A percentile compares a stretch with the other conserved stretches of the same genome.
Evolutionary conservation across 164 flowering plant species (phyloP).

Genomic region (Platanus orientalis): DNA sequence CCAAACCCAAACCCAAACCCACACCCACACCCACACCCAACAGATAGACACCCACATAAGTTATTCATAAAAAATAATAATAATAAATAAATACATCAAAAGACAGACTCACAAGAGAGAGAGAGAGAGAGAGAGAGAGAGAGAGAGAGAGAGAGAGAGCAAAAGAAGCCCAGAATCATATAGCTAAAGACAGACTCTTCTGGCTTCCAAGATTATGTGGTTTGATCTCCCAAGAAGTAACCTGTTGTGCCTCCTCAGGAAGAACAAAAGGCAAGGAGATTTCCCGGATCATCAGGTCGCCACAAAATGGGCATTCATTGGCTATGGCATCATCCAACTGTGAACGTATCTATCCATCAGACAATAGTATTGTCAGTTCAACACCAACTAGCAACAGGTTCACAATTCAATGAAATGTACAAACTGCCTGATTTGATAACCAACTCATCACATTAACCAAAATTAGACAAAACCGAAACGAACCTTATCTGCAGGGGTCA

Average conservation of each 20-base stretch:
- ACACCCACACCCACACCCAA: no score
- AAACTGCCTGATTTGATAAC: neutral
- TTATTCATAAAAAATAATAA: no score
- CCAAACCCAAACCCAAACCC: no score
- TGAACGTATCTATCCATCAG: constrained; percentile 55
- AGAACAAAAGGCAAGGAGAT: constrained; percentile 76
- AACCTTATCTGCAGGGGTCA: constrained; percentile 75
- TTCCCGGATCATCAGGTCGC: constrained; percentile 92
- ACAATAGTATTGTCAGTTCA: neutral
- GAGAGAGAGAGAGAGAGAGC: no score
- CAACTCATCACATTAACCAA: neutral
- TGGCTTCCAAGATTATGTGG: constrained; percentile 50
- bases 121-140: no score
- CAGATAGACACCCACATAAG: no score
- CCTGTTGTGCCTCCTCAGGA: constrained; percentile 57
- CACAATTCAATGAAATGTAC: neutral
- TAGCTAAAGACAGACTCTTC: constrained; percentile 53
- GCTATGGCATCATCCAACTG: constrained; percentile 97
- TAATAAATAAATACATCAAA: no score
- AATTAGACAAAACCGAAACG: constrained; percentile 1
- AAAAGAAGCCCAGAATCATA: no score
- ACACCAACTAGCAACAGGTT: neutral
- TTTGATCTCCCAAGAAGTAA: constrained; percentile 77
- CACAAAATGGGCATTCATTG: constrained; percentile 97
- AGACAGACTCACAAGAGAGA: no score